Base-by-base conservation (phyloP, 2,329 filamentous ascomycete genomes). In the Phaeoacremonium minimum region DNA sequence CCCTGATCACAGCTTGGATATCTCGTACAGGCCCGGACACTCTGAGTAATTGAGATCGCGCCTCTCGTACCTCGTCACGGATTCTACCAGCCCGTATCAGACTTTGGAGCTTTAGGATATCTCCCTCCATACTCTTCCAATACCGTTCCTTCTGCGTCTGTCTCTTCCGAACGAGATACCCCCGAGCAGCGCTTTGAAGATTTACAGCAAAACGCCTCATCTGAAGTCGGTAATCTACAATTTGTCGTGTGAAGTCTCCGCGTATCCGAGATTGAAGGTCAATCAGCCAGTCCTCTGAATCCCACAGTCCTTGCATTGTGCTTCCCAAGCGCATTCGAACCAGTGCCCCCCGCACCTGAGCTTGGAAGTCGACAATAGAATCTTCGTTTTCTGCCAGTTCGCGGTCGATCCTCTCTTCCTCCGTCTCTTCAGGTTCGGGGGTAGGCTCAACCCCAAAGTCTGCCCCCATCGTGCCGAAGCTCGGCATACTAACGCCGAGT, bases 381-480 rank as follows among this genome's bases (percentile, higher is more conserved):
- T 60, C 63, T 56, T 93, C 85, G 41, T 87, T 83, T 50, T 95
- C 89, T 12, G 69, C 74, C 4, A 98, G 63, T 56, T 95, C 88
- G 37, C 89, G 75, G 33, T 90, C 79, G 37, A 93, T 83, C 30
- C 89, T 75, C 51, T 97, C 89, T 52, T 97, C 87, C 49, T 97
- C 91, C 0, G 87, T 89, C 54, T 97, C 93, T 55, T 85, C 80
- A 0, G 85, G 85, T 37, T 84, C 75, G 2, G 83, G 58, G 5
- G 47, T 35, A 28, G 56, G 80, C 51, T 94, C 88, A 6, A 91
- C 84, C 26, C 88, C 89, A 69, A 98, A 96, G 54, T 93, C 91
- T 45, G 89, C 91, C 34, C 90, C 85, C 86, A 98, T 97, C 41
- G 90, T 94, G 37, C 89, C 89, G 66, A 98, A 98, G 66, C 88